Base-by-base conservation (phyloP, 2,329 filamentous ascomycete species). In the Exophiala phaeomuriformis region DNA sequence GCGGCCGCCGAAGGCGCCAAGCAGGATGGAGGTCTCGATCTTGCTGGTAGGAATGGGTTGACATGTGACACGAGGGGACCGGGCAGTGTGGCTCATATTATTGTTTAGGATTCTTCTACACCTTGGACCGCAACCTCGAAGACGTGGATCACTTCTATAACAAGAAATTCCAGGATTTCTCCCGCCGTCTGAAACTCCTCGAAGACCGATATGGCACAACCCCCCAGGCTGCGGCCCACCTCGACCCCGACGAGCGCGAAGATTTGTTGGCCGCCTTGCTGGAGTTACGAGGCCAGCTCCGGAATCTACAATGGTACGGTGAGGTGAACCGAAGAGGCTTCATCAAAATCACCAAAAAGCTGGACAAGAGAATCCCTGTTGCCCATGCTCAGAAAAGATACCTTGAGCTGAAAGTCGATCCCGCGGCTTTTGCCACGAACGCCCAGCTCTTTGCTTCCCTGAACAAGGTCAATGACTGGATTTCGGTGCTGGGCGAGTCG, bases 321-420 rank as follows among this genome's bases (percentile, higher is more conserved):
- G 91, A 97, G 72, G 91, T 97, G 65, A 98, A 98, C 69, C 82
- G 90, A 49, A 80, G 88, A 60, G 93, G 93, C 1, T 98, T 98
- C 66, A 82, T 94, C 69, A 98, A 98, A 74, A 98, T 98, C 69
- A 95, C 93, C 48, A 98, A 98, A 76, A 98, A 98, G 72, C 76
- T 96, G 43, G 93, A 98, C 72, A 98, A 98, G 74, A 96, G 95
- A 73, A 81, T 96, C 2, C 79, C 85, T 1, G 79, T 81, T 43
- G 81, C 83, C 2, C 80, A 84, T 47, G 85, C 88, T 0, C 90
- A 96, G 73, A 84, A 88, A 67, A 82, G 84, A 53, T 98, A 97
- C 66, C 78, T 98, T 55, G 83, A 86, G 39, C 89, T 89, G 44
- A 95, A 94, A 72, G 91, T 98, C 53, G 88, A 95, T 62, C 84